Evolutionary conservation across 2,329 filamentous ascomycete genomes (phyloP).

Genomic region (Xylaria sp.): DNA sequence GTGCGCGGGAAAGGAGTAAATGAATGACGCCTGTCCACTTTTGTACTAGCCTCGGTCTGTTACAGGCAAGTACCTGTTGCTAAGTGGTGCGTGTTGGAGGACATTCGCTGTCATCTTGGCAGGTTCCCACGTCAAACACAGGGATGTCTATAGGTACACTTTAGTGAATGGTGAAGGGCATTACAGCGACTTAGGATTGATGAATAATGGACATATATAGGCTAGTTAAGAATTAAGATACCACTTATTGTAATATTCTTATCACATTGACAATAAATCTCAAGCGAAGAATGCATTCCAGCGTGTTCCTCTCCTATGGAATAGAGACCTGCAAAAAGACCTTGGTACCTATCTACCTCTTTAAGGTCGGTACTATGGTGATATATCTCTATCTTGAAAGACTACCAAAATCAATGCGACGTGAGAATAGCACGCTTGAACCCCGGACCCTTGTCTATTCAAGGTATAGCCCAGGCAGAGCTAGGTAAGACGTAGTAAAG

Average conservation of each 20-base stretch:
- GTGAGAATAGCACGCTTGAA: conserved; percentile 4
- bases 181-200: no score
- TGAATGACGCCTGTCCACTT: conserved; percentile 10
- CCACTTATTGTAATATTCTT: no score
- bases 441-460: conserved; percentile 33
- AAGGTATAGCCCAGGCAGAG: conserved; percentile 30
- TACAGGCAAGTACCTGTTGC: conserved; percentile 6
- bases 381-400: conserved; percentile 8
- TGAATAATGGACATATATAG: no score
- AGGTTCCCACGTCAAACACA: conserved; percentile 5
- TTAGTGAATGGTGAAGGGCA: no score
- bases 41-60: conserved; percentile 19
- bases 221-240: no score
- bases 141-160: not conserved
- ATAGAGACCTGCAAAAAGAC: no score
- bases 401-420: conserved; percentile 21
- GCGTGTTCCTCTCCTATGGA: no score
- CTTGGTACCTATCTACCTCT: not conserved
- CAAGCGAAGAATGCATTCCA: no score
- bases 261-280: no score
- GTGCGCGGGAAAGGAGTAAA: conserved; percentile 30
- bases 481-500: conserved; percentile 41
- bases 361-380: not conserved
- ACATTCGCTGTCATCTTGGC: conserved; percentile 28
- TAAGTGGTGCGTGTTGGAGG: conserved; percentile 6